Evolutionary conservation across 2,329 filamentous ascomycete genomes (phyloP).

Genomic region (Ophiocordyceps camponoti-floridani): DNA sequence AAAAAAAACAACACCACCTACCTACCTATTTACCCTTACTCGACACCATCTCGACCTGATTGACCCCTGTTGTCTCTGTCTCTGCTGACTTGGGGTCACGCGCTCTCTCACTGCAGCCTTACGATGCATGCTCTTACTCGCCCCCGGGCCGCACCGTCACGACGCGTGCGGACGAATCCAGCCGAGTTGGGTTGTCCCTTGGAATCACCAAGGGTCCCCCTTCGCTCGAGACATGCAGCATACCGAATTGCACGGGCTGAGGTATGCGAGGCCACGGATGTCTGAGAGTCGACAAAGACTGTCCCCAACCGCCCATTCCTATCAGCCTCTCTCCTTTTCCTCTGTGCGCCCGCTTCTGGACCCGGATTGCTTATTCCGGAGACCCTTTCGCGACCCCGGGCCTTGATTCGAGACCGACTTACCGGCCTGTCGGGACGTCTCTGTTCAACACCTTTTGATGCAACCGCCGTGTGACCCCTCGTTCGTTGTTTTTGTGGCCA

Average conservation of each 20-base stretch:
- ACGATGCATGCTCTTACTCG: background rate
- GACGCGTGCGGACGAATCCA: background rate
- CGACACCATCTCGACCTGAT: background rate
- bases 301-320: no score
- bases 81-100: background rate
- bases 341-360: no score
- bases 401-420: no score
- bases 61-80: background rate
- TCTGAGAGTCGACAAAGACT: no score
- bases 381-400: no score
- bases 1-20: no score
- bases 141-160: background rate
- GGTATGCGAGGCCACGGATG: background rate
- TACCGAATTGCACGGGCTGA: background rate
- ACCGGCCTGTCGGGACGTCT: no score
- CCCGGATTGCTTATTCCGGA: no score
- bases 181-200: background rate
- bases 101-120: background rate
- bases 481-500: no score
- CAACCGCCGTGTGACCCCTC: no score
- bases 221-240: background rate
- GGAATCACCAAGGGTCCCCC: conserved; percentile 3
- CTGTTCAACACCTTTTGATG: no score
- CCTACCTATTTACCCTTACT: background rate
- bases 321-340: no score